Base-by-base conservation (phyloP, 164 flowering plant species). In the Annona squamosa region DNA sequence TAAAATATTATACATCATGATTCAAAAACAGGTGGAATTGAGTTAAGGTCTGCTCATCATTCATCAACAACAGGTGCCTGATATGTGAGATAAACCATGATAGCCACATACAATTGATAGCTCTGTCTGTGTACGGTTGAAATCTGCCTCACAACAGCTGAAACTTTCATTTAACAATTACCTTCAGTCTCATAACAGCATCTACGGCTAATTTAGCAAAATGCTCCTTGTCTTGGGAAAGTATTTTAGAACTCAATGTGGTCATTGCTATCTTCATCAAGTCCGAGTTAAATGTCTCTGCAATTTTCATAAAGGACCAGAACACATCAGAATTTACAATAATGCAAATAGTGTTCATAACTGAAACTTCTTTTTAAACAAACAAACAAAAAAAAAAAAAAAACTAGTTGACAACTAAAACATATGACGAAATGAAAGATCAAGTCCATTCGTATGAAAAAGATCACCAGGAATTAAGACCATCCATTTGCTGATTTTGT, bases 221-320 rank as follows among this genome's bases (percentile, higher is more conserved):
- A 79, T 95, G 95, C 74, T 86, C 97, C 82, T 95, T 95, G 74
- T 95, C 98, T 80, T 95, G 99, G 68, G 96, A 92, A 17, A 95
- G 89, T 63, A 95, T 95, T 81, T 95, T 95, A 17, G 99, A 95
- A 76, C 99, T 90, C 86, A 95, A 80, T 48, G 98, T 93, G 69
- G 99, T 95, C 99, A 85, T 95, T 67, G 98, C 99, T 77, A 95
- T 93, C 80, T 90, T 95, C 96, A 93, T 89, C 77, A 95, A 78
- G 81, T 95, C 99, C 37, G 84, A 72, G 81, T 80, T 85, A 81
- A 95, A 95, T 76, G 86, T 90, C 74, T 91, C 99, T 95, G 89
- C 81, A 82, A 69, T 10, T 72, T 19, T 43, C 37, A 41, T 19
- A 64, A 59, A 57, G 57, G 10, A 72, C 44, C 42, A 59, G 7